Base-by-base conservation (phyloP, 2,329 filamentous ascomycete genomes). In the Hypoxylon sp. region DNA sequence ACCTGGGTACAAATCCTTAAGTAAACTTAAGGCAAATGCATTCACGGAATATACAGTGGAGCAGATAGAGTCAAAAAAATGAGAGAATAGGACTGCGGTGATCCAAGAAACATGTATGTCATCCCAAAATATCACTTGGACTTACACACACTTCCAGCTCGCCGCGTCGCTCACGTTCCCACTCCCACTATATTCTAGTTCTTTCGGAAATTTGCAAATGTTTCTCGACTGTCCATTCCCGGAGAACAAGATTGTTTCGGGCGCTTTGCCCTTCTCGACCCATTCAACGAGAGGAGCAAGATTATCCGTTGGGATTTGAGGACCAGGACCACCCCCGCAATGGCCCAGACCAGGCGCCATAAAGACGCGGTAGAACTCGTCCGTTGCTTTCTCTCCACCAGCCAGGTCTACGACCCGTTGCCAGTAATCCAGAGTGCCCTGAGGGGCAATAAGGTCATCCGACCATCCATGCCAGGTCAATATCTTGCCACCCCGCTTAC, bases 311-410 rank as follows among this genome's bases (percentile, higher is more conserved):
- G 67, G 67, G 3, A 65, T 48, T 48, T 68, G 65, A 7, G 81
- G 80, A 16, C 81, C 81, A 46, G 68, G 70, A 47, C 83, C 82
- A n/a, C 78, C 78, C 7, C 58, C 51, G 63, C 86, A 88, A 69
- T 87, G 85, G 3, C 74, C 77, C 77, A 86, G 81, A 0, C 84
- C 85, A 1, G 84, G 83, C 5, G 86, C 79, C 3, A 78, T 73
- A 72, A 87, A 87, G 68, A 84, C 78, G 1, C 79, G 73, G 74
- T 85, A 88, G 71, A 85, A 84, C 14, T 83, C 81, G 1, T 80
- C 81, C 41, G 81, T 80, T 39, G 66, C 46, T 27, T 67, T 59
- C 7, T 69, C 63, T 11, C 65, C 61, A 5, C 62, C 67, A 8
- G 70, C 62, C 29, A 59, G 41, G 19, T 70, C 61, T 45, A 57